These are phyloP conservation scores for Cercis canadensis DNA, from an alignment of 306 rosid species.

Conservation along the genomic window DNA sequence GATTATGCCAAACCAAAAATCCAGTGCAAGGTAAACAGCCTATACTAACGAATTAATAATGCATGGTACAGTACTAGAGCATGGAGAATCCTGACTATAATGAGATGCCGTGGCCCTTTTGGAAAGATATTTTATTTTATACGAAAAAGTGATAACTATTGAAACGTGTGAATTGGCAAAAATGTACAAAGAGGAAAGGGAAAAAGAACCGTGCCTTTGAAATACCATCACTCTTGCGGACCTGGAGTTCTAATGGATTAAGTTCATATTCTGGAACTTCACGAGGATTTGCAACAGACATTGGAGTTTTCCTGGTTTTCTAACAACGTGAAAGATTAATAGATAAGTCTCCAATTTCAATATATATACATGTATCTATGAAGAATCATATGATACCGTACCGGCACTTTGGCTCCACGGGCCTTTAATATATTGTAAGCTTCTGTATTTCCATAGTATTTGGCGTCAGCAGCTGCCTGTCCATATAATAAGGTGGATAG, in stretches of 20 bases:
- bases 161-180: not conserved
- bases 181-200: not conserved
- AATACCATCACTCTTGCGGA: slow-evolving; percentile 90
- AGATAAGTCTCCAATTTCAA: slow-evolving; percentile 32
- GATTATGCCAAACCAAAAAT: slow-evolving; percentile 26
- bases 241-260: slow-evolving; percentile 95
- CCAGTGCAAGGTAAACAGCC: slow-evolving; percentile 16
- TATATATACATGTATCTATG: not conserved
- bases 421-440: slow-evolving; percentile 82
- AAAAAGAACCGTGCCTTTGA: slow-evolving; percentile 60
- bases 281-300: slow-evolving; percentile 96
- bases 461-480: slow-evolving; percentile 99
- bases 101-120: too few species aligned
- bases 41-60: slow-evolving; percentile 5
- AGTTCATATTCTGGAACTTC: slow-evolving; percentile 99
- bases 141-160: slow-evolving; percentile 4
- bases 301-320: slow-evolving; percentile 95
- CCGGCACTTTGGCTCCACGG: slow-evolving; percentile 98
- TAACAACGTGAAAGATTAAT: slow-evolving; percentile 41
- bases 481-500: slow-evolving; percentile 23
- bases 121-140: not conserved
- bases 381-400: slow-evolving; percentile 57
- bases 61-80: slow-evolving; percentile 20
- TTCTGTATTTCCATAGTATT: slow-evolving; percentile 78
- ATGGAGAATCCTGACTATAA: slow-evolving; percentile 1